Evolutionary conservation across 2,329 filamentous ascomycete species (phyloP), one percentile per base, ranked within the genome.

Genomic region (Epichloe sylvatica): DNA sequence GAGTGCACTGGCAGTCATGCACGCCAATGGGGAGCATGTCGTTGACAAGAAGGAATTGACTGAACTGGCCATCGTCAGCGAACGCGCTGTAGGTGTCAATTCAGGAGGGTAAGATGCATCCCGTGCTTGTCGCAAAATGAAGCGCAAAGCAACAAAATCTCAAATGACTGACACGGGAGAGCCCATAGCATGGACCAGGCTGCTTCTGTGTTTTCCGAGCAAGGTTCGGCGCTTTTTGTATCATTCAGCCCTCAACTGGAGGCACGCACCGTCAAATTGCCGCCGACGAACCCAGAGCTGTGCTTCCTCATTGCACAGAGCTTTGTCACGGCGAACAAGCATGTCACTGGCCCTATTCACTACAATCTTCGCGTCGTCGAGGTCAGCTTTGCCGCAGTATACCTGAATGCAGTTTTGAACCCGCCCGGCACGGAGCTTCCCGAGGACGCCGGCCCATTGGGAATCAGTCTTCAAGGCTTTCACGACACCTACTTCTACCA

Each of bases 341-440:
- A 92, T 62, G 85, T 91, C 53, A 95, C 91, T 1, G 92, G 84
- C 0, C 91, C 91, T 0, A 83, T 94, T 55, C 88, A 91, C 74
- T 98, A 97, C 74, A 98, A 98, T 66, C 78, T 98, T 23, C 84
- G 92, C 30, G 92, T 98, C 1, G 92, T 96, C 37, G 92, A 98
- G 69, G 94, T 88, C 70, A 92, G 85, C 49, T 76, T 98, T 34
- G 92, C 92, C 3, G 89, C 92, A 3, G 77, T 76, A 23, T 80
- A 78, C 60, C 72, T 83, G 52, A 73, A 81, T 56, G 76, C 78
- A 25, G 69, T 71, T 25, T 67, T 81, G 51, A 78, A 76, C 63
- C 74, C 77, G 11, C 62, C 72, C 0, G 72, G 71, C 36, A 80
- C 78, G 1, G 65, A 70, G 33, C 78, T 97, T 1, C 82, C 86